phyloP scores from a whole-genome alignment of 306 rosid genomes.

The Mimosa bimucronata region DNA sequence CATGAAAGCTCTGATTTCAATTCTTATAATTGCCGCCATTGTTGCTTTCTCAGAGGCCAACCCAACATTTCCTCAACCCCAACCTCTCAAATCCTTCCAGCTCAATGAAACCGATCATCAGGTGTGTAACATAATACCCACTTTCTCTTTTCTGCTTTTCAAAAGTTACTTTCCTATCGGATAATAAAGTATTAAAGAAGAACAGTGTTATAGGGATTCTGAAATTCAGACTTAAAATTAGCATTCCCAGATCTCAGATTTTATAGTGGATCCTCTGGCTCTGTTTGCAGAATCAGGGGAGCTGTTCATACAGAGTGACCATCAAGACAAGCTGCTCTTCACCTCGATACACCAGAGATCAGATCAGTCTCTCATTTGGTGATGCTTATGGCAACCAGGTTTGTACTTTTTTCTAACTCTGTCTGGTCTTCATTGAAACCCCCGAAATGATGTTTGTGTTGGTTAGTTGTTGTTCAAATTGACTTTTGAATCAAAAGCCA shows the following conservation, averaged over 20 bases:
- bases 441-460: no score
- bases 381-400: constrained; percentile 95
- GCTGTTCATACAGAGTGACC: constrained; percentile 65
- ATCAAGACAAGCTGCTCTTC: constrained; percentile 83
- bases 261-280: background rate
- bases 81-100: constrained; percentile 48
- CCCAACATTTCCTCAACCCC: constrained; percentile 41
- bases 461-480: no score
- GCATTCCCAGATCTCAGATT: background rate
- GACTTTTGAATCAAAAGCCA: no score
- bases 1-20: constrained; percentile 31
- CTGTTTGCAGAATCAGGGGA: constrained; percentile 47
- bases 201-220: background rate
- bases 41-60: constrained; percentile 42
- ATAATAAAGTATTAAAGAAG: background rate
- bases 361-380: constrained; percentile 78
- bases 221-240: background rate
- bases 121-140: background rate
- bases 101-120: constrained; percentile 48
- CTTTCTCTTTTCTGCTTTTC: background rate
- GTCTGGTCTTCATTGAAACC: no score
- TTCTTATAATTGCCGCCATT: constrained; percentile 41
- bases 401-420: constrained; percentile 10
- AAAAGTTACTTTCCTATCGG: background rate
- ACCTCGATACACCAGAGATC: constrained; percentile 71